Evolutionary conservation across 805 yeast species (phyloP), one percentile per base, ranked within the genome.

Genomic region (Yamadazyma endophytica): DNA sequence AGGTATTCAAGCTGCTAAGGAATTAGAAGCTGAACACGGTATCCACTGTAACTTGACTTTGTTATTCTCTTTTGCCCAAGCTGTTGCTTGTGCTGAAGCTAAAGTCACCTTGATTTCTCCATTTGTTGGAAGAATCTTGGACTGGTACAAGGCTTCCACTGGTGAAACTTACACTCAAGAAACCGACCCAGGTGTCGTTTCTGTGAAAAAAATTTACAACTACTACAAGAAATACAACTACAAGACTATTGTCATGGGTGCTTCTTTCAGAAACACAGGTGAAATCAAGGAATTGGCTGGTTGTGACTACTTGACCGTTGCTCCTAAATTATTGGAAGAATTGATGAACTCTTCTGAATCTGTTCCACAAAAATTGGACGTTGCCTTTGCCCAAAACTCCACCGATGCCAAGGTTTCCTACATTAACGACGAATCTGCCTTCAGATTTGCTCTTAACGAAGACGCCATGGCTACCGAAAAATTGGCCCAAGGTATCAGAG

Each of bases 211-310:
- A 41, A 92, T 92, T 65, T 92, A 63, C 85, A 84, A 89, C 83
- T 92, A 92, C 80, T 92, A 92, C 84, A 92, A 92, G 82, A 90
- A 90, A 73, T 86, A 65, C 67, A 90, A 82, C 51, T 92, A 92
- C 80, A 76, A 90, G 54, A 92, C 99, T 63, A 89, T 92, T 59
- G 97, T 92, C 58, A 92, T 92, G 99, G 99, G 98, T 68, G 99
- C 99, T 39, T 90, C 97, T 39, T 90, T 92, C 88, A 90, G 99
- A 80, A 92, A 89, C 75, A 65, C 71, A 42, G 96, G 88, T 49
- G 98, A 90, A 73, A 86, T 92, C 68, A 82, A 81, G 67, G 96
- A 94, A 51, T 75, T 92, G 52, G 97, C 98, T 38, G 99, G 99
- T 64, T 81, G 86, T 58, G 99, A 92, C 64, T 88, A 70, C 78